Evolutionary conservation across 2,329 filamentous ascomycete genomes (phyloP).

Genomic region (Arthrobotrys sinensis): DNA sequence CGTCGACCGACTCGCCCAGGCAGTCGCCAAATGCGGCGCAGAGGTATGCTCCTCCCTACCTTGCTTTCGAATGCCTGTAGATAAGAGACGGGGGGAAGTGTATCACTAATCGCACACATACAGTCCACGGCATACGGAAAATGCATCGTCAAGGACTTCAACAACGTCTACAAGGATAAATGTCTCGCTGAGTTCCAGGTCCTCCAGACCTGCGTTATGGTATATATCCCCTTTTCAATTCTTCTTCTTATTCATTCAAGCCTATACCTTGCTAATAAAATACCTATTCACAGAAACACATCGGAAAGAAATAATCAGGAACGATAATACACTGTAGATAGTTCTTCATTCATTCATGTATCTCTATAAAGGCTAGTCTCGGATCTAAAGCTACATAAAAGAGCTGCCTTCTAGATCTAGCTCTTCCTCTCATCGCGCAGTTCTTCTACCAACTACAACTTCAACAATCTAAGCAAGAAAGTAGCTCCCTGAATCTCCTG

Average conservation of each 20-base stretch:
- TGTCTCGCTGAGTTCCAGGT: constrained; percentile 82
- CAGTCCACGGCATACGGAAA: constrained; percentile 89
- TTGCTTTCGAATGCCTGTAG: no score
- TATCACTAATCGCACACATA: background rate
- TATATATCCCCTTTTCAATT: constrained; percentile 14
- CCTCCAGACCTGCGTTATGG: constrained; percentile 48
- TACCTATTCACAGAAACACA: constrained; percentile 33
- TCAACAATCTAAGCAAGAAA: constrained; percentile 82
- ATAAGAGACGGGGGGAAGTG: background rate
- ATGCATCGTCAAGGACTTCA: constrained; percentile 91
- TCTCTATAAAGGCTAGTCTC: constrained; percentile 3
- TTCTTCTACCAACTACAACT: constrained; percentile 72
- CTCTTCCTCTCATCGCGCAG: background rate
- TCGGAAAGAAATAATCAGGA: constrained; percentile 32
- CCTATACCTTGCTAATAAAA: background rate
- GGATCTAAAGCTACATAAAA: constrained; percentile 2
- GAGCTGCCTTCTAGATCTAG: background rate
- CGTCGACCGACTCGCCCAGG: constrained; percentile 79
- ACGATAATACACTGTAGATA: constrained; percentile 20
- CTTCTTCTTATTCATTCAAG: background rate
- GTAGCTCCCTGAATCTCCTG: constrained; percentile 88
- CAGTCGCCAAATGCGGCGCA: constrained; percentile 76
- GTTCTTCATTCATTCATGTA: constrained; percentile 10
- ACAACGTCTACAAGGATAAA: constrained; percentile 90
- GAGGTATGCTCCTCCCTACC: constrained; percentile 70